Evolutionary conservation across 495 filamentous ascomycete genomes (phyloP), one percentile per base, ranked within the genome.

Genomic region (Neurospora pannonica): DNA sequence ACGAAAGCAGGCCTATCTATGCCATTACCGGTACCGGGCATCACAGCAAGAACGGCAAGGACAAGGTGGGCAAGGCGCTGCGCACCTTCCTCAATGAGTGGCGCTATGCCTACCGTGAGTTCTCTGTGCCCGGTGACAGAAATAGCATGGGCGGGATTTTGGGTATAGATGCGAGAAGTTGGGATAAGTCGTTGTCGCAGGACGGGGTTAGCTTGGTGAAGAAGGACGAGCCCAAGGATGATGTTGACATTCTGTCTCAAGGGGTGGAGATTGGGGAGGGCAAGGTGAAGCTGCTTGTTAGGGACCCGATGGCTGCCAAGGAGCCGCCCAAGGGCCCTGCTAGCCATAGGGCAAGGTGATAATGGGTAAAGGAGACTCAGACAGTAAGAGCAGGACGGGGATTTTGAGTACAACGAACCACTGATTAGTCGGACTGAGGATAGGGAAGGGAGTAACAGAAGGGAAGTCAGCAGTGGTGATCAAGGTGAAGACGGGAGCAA

Each of bases 1-100:
- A 89, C 70, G 91, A 92, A 71, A 85, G 84, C 62, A 87, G 88
- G n/a, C 91, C 95, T 3, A 88, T 98, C 38, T 99, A 98, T 78
- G 95, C 94, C 69, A 98, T 98, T 78, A 97, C 94, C 5, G 96
- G 96, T 73, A 98, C 96, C 8, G 95, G 95, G 11, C 97, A 99
- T 78, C 97, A 98, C 80, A 97, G 94, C 76, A 98, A 98, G 86
- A 96, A 97, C 79, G 96, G 96, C 76, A 98, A 98, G 82, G 97
- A 99, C 81, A 99, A 99, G 83, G 92, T 99, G 38, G 95, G 95
- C 75, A 98, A 97, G 84, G 93, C 94, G 9, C 89, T 99, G 75
- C 90, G 95, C 71, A 87, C 85, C 60, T 99, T 97, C 84, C 85
- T 99, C 36, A 95, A 95, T 77, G 95, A 98, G 78, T 97, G 94